Evolutionary conservation across 2,329 filamentous ascomycete species (phyloP).

Genomic region (Aspergillus sp.): DNA sequence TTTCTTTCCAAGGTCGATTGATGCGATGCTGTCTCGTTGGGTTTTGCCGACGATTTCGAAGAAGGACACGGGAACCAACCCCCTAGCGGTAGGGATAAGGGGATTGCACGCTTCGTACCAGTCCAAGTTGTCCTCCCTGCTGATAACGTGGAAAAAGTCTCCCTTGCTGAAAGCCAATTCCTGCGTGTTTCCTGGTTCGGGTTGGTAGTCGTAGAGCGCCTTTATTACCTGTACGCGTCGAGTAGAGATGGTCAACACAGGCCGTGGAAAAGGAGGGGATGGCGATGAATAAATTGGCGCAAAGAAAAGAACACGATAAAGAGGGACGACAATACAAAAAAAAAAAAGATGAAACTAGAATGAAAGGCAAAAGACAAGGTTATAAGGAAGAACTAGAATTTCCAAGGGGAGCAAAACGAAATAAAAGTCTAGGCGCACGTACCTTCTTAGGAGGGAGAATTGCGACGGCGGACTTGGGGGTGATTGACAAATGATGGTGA

Average conservation of each 20-base stretch:
- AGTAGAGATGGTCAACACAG: constrained; percentile 27
- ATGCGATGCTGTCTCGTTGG: constrained; percentile 82
- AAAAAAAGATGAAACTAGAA: constrained; percentile 1
- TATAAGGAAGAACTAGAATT: constrained; percentile 4
- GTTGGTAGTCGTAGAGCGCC: constrained; percentile 90
- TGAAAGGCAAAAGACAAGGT: constrained; percentile 6
- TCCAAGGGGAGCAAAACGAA: neutral
- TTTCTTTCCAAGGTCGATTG: constrained; percentile 56
- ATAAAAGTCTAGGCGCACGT: constrained; percentile 36
- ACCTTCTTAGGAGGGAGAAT: constrained; percentile 95
- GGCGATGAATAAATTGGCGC: constrained; percentile 12
- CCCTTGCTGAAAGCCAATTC: constrained; percentile 91
- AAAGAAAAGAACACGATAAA: constrained; percentile 2
- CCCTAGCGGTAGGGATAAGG: constrained; percentile 77
- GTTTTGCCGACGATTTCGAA: constrained; percentile 93
- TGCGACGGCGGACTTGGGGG: constrained; percentile 82
- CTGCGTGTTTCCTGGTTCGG: constrained; percentile 67
- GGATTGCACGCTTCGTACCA: constrained; percentile 99
- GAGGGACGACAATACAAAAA: constrained; percentile 15
- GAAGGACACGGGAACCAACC: constrained; percentile 89
- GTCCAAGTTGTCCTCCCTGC: constrained; percentile 88
- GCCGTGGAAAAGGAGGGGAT: neutral
- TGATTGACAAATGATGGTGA: constrained; percentile 69
- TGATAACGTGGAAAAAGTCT: constrained; percentile 98
- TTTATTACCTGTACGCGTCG: constrained; percentile 76